Base-by-base conservation (phyloP, 208 protist species). In the Acanthamoeba pearcei region DNA sequence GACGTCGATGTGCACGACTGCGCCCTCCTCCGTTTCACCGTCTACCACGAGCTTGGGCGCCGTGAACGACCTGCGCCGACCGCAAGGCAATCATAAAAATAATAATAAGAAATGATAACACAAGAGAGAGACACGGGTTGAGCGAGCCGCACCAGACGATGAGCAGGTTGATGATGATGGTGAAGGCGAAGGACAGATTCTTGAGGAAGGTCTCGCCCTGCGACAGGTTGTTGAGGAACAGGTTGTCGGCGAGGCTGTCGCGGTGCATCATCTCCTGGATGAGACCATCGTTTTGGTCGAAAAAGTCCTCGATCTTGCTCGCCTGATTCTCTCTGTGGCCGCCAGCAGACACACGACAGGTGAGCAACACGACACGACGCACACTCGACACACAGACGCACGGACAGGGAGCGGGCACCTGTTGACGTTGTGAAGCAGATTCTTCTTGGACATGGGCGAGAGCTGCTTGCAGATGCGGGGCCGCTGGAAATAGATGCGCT, bases 401-500 rank as follows among this genome's bases (percentile, higher is more conserved):
- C 27, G 9, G 57, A 35, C 57, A 32, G 17, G 78, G 82, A 55
- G 64, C 46, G 60, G 8, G 19, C 38, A 46, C 94, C 94, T 10
- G 72, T 94, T 80, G 38, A 94, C 89, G 95, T 82, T 85, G 32
- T 64, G 90, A 29, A 96, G 64, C 5, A 96, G 42, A 38, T 92
- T 49, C 35, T 91, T 46, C 38, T 92, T 74, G 27, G 42, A 62
- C 38, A 82, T 91, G 38, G 27, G 17, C 3, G 64, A 83, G 32
- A 96, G 82, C 2, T 42, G 49, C 35, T 72, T 60, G 95, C 95
- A 96, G 22, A 93, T 74, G 35, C 38, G 57, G 38, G 95, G 95
- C 27, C 86, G 55, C 19, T 88, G 91, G 85, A 95, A 96, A 53
- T 96, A 95, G 74, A 96, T 85, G 46, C 95, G 95, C 95, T 96